Evolutionary conservation across 2,329 filamentous ascomycete genomes (phyloP).

Genomic region (Fusarium metavorans): DNA sequence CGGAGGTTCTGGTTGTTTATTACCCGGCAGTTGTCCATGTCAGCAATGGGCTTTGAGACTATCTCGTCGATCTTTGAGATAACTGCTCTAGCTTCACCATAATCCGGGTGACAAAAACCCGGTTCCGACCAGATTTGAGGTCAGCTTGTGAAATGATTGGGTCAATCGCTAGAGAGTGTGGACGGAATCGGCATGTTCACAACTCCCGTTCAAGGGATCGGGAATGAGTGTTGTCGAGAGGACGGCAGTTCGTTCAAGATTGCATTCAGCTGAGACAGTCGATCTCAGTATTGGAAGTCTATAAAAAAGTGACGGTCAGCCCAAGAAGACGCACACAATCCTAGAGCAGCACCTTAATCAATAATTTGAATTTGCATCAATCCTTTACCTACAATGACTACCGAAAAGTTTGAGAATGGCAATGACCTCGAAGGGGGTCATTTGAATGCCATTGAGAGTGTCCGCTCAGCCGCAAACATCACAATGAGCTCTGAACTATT

Average conservation of each 20-base stretch:
- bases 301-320: neutral
- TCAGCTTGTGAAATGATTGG: neutral
- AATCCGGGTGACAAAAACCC: neutral
- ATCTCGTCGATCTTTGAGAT: neutral
- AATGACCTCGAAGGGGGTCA: constrained; percentile 1
- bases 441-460: neutral
- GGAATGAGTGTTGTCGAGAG: neutral
- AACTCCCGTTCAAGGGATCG: neutral
- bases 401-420: neutral
- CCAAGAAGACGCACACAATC: neutral
- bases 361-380: neutral
- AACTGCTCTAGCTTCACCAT: neutral
- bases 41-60: neutral
- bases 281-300: neutral
- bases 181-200: neutral
- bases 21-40: neutral
- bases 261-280: neutral
- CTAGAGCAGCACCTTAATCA: neutral
- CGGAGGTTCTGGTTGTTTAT: neutral
- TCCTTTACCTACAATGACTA: neutral
- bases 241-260: neutral
- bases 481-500: constrained; percentile 68
- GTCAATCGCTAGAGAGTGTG: no score
- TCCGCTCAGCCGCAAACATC: constrained; percentile 48
- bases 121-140: neutral